Evolutionary conservation across 2,329 filamentous ascomycete species (phyloP).

Genomic region (Colletotrichum aenigma): DNA sequence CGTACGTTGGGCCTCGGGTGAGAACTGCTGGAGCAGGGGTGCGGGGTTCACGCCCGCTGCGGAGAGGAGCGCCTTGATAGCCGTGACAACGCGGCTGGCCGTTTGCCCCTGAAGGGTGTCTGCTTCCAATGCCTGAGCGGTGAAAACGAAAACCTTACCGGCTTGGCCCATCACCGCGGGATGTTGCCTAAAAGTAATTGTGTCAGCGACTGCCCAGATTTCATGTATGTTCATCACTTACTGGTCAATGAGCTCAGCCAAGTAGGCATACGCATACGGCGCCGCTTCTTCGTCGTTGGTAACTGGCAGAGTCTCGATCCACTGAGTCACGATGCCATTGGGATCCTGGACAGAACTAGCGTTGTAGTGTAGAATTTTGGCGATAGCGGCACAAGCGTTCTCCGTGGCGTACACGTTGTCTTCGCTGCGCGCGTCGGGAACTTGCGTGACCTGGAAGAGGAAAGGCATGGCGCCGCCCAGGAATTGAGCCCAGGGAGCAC

Average conservation of each 20-base stretch:
- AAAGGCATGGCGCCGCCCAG: constrained; percentile 78
- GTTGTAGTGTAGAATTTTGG: constrained; percentile 96
- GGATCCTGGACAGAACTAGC: constrained; percentile 74
- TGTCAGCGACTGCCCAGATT: not conserved
- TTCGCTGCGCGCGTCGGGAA: constrained; percentile 82
- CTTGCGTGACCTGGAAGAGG: constrained; percentile 83
- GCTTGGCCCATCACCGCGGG: constrained; percentile 79
- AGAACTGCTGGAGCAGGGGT: constrained; percentile 76
- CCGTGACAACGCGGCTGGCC: constrained; percentile 74
- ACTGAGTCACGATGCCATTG: constrained; percentile 79
- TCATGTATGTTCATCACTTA: constrained; percentile 56
- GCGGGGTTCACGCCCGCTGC: constrained; percentile 77
- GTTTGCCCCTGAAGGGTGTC: constrained; percentile 88
- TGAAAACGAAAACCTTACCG: constrained; percentile 80
- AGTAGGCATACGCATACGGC: constrained; percentile 92
- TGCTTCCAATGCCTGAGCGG: constrained; percentile 87
- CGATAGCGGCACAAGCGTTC: constrained; percentile 94
- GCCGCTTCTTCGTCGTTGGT: constrained; percentile 97
- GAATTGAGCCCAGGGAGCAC: constrained; percentile 86
- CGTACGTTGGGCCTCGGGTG: constrained; percentile 79
- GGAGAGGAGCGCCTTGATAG: constrained; percentile 79
- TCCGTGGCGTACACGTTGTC: constrained; percentile 97
- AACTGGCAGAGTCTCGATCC: constrained; percentile 90
- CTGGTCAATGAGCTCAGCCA: constrained; percentile 92
- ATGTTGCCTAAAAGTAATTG: constrained; percentile 71